phyloP scores from a whole-genome alignment of 1,139 yeast species.

The Geotrichum phurueaensis region DNA sequence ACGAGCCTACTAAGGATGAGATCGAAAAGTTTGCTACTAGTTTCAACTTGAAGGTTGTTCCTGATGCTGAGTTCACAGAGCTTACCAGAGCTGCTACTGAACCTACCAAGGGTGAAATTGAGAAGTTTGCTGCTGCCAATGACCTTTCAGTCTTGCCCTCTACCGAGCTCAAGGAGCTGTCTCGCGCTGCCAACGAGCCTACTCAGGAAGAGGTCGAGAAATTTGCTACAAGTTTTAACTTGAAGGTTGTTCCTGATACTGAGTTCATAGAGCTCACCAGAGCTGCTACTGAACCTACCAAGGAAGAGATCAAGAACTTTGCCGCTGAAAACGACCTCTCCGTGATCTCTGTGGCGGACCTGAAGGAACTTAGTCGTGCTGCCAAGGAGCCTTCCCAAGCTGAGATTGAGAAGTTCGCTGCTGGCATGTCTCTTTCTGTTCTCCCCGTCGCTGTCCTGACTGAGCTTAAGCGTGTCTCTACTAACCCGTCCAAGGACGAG shows the following conservation, averaged over 20 bases:
- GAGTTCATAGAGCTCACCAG: conserved; percentile 25
- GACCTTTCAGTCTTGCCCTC: too few species aligned
- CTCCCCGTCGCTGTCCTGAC: conserved; percentile 5
- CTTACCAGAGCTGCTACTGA: conserved; percentile 20
- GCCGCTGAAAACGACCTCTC: conserved; percentile 28
- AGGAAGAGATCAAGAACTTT: conserved; percentile 28
- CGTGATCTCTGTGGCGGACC: conserved; percentile 25
- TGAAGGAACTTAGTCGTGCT: conserved; percentile 21
- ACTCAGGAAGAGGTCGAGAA: conserved; percentile 28
- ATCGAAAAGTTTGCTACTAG: conserved; percentile 31
- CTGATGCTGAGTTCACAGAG: conserved; percentile 22
- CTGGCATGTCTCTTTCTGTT: conserved; percentile 35
- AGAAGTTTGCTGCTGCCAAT: conserved; percentile 12
- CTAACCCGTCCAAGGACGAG: conserved; percentile 25
- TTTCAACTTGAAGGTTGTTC: conserved; percentile 30
- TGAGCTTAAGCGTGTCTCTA: conserved; percentile 22
- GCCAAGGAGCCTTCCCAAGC: conserved; percentile 21
- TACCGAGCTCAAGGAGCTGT: conserved; percentile 28
- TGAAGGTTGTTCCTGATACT: conserved; percentile 25
- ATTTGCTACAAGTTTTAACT: conserved; percentile 29
- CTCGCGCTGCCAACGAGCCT: conserved; percentile 22
- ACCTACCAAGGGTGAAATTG: conserved; percentile 28
- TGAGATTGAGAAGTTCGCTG: conserved; percentile 32
- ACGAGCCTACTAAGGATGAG: conserved; percentile 22
- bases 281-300: conserved; percentile 35